Percentiles rank a stretch among this genome's conserved stretches.
These are phyloP conservation scores for Beauveria brongniartii DNA, from an alignment of 2,329 filamentous ascomycete genomes.

Conservation along the genomic window DNA sequence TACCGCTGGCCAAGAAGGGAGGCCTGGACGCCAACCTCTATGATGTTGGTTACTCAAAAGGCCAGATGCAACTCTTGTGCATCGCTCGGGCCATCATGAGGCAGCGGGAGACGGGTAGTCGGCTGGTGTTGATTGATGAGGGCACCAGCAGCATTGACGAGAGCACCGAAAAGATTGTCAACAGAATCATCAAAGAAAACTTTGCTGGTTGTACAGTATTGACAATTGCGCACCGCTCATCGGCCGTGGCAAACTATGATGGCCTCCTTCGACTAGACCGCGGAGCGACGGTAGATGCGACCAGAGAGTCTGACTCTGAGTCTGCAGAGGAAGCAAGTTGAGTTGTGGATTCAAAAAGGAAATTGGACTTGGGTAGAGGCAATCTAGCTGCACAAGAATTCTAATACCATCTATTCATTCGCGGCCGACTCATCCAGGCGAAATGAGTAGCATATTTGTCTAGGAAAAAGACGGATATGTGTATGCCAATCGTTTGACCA, in stretches of 20 bases:
- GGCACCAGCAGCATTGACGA: neutral
- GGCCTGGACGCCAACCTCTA: neutral
- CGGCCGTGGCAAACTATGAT: too few species aligned
- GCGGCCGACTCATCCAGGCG: slow-evolving; percentile 4
- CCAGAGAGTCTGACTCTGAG: too few species aligned
- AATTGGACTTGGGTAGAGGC: too few species aligned
- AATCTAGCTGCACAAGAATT: too few species aligned
- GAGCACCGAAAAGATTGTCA: neutral
- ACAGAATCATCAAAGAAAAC: neutral
- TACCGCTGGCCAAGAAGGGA: neutral
- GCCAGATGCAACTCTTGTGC: neutral
- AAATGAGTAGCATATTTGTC: slow-evolving; percentile 3
- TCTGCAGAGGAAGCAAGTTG: too few species aligned
- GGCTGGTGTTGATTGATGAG: neutral
- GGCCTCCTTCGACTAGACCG: too few species aligned
- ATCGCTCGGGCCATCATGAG: neutral
- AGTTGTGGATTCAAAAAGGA: too few species aligned
- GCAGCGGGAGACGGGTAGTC: neutral
- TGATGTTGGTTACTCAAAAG: neutral
- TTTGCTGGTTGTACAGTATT: neutral
- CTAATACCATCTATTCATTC: slow-evolving; percentile 5
- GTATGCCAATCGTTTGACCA: slow-evolving; percentile 6
- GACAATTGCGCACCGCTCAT: neutral
- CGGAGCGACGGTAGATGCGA: too few species aligned
- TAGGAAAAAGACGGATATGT: neutral